These are phyloP conservation scores for Capsicum baccatum DNA, from an alignment of 257 asterid genomes.

Conservation along the genomic window DNA sequence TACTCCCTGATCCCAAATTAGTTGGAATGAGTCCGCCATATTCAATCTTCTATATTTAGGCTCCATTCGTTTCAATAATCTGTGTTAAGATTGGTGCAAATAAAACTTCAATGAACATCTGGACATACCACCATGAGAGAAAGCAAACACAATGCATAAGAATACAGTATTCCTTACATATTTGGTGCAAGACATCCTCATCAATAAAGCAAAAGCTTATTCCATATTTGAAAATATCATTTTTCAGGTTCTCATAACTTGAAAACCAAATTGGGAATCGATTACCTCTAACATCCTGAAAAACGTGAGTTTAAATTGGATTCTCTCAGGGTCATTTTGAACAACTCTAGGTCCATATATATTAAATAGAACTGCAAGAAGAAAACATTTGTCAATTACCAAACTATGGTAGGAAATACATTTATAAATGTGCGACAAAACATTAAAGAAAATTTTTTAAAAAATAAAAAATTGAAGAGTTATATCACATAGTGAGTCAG, in stretches of 20 bases:
- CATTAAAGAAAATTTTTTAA: neutral
- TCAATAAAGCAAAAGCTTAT: no score
- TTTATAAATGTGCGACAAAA: conserved; percentile 25
- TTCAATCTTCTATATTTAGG: neutral
- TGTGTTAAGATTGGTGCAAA: conserved; percentile 6
- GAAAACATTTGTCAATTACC: conserved; percentile 27
- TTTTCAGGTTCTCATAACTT: no score
- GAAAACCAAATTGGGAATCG: no score
- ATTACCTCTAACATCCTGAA: no score
- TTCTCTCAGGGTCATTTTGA: no score
- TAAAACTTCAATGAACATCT: conserved; percentile 4
- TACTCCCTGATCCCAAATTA: no score
- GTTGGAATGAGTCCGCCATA: no score
- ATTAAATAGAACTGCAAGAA: no score
- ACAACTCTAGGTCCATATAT: no score
- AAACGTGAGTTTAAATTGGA: no score
- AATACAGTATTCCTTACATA: neutral
- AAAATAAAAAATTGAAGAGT: neutral
- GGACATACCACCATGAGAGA: no score
- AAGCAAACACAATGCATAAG: neutral
- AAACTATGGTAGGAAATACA: conserved; percentile 10
- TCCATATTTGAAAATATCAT: no score
- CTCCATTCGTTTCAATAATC: neutral
- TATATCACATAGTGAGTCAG: neutral
- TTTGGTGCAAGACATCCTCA: neutral